Evolutionary conservation across 2,329 filamentous ascomycete genomes (phyloP).

Genomic region (Fonsecaea nubica): DNA sequence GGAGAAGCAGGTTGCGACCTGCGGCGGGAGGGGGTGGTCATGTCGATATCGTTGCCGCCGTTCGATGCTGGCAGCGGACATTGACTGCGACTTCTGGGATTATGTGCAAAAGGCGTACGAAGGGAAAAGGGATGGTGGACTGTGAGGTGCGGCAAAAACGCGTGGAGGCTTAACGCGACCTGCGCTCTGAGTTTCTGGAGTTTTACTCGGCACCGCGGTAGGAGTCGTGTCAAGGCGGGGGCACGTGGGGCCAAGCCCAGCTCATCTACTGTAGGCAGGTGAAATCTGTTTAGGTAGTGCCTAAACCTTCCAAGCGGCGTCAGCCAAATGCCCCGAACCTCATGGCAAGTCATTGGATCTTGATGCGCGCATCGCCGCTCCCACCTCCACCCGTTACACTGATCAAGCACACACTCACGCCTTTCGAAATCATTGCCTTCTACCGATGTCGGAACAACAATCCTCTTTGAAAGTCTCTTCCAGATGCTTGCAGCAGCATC

Average conservation of each 20-base stretch:
- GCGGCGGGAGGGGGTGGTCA: slow-evolving; percentile 24
- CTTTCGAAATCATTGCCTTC: not conserved
- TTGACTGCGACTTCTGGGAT: slow-evolving; percentile 5
- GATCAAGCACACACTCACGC: not conserved
- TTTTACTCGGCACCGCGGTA: not conserved
- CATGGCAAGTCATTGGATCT: not conserved
- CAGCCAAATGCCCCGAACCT: not conserved
- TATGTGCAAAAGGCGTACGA: not conserved
- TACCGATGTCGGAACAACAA: slow-evolving; percentile 10
- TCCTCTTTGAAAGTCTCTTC: not conserved
- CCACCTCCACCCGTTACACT: not conserved
- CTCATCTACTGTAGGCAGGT: not conserved
- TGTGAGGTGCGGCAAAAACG: not conserved
- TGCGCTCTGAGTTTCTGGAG: too few relatives aligned
- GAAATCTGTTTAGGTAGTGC: not conserved
- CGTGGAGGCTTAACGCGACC: not conserved
- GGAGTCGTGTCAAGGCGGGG: not conserved
- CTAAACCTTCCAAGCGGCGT: too few relatives aligned
- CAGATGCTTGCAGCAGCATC: slow-evolving; percentile 11
- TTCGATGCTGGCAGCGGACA: not conserved
- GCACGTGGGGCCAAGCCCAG: too few relatives aligned
- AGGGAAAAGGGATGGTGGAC: not conserved
- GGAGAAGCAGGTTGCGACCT: slow-evolving; percentile 13
- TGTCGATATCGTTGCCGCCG: not conserved
- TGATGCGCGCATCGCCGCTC: slow-evolving; percentile 14